phyloP scores from a whole-genome alignment of 139 green algal species.

The Coelastrella sp. region DNA sequence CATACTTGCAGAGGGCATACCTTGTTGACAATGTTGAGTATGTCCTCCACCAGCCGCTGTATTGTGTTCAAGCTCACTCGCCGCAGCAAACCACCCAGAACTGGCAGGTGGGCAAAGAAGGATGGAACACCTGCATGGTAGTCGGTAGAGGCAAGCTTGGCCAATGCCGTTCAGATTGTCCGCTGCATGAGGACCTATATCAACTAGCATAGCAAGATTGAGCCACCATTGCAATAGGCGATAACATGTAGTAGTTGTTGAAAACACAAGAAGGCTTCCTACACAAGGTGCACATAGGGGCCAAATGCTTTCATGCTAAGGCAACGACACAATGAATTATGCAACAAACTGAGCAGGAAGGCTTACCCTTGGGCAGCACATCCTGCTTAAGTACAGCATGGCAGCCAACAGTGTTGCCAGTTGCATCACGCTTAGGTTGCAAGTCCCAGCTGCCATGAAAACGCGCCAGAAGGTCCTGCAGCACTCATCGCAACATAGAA shows the following conservation, averaged over 20 bases:
- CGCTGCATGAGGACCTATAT: no score
- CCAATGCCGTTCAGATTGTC: no score
- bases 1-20: no score
- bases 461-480: conserved; percentile 47
- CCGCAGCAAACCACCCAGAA: conserved; percentile 57
- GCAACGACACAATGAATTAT: no score
- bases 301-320: no score
- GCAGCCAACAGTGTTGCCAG: conserved; percentile 48
- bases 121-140: conserved; percentile 48
- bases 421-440: conserved; percentile 33
- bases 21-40: conserved; percentile 52
- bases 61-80: conserved; percentile 54
- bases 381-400: conserved; percentile 53
- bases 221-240: no score
- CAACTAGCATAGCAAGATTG: no score
- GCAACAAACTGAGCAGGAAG: neutral
- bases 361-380: conserved; percentile 59
- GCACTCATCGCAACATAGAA: neutral
- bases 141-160: neutral
- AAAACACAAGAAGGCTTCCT: neutral
- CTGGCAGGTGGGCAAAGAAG: conserved; percentile 54
- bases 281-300: no score
- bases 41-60: conserved; percentile 56
- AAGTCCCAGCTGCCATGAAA: conserved; percentile 56
- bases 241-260: no score